A percentile compares a stretch with the other conserved stretches of the same genome.
These are phyloP conservation scores for Gautieria morchelliformis DNA, from an alignment of 768 basidiomycete genomes.

Conservation along the genomic window DNA sequence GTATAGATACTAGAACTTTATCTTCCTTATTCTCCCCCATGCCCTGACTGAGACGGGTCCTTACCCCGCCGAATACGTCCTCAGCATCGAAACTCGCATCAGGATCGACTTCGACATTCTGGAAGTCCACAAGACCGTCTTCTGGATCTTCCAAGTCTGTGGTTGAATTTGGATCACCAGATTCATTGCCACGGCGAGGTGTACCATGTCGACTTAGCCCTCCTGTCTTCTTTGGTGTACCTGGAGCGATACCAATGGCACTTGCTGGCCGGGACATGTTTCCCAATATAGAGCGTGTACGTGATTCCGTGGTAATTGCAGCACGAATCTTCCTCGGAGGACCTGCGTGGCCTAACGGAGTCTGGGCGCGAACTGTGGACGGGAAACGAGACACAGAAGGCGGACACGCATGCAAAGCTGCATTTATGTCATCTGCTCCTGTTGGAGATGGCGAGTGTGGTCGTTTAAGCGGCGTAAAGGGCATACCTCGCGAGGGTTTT, in stretches of 20 bases:
- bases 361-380: constrained; percentile 3
- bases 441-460: background rate
- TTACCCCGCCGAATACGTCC: constrained; percentile 54
- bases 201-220: background rate
- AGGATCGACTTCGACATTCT: constrained; percentile 36
- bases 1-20: constrained; percentile 79
- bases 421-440: background rate
- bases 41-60: constrained; percentile 32
- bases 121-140: constrained; percentile 65
- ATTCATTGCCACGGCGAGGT: constrained; percentile 1
- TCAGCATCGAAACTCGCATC: constrained; percentile 34
- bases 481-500: background rate
- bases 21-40: constrained; percentile 38
- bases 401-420: background rate
- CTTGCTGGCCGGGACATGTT: constrained; percentile 1
- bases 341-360: background rate
- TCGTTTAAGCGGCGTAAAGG: constrained; percentile 9
- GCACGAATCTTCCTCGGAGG: constrained; percentile 7
- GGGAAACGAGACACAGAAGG: constrained; percentile 1
- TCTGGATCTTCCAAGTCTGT: constrained; percentile 77
- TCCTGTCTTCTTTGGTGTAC: constrained; percentile 3
- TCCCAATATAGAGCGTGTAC: background rate
- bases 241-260: constrained; percentile 1
- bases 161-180: background rate
- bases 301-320: constrained; percentile 4